Base-by-base conservation (phyloP, 768 basidiomycete genomes). In the Lentinus tigrinus region DNA sequence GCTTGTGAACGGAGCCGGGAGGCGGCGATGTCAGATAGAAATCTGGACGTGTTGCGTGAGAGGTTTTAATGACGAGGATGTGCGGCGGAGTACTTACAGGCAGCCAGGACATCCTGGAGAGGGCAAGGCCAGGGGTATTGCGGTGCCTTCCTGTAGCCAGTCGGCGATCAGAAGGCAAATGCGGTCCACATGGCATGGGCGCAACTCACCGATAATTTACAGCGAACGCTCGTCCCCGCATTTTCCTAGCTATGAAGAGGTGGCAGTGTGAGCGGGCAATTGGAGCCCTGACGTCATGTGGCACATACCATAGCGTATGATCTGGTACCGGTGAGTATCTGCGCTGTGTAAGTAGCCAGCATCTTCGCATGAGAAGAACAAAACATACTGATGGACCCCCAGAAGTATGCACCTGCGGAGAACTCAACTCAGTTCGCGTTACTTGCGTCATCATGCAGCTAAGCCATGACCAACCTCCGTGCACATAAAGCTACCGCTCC, bases 101-200 rank as follows among this genome's bases (percentile, higher is more conserved):
- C 86, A 3, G 91, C 88, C 24, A 92, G 70, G 16, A 87, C 83
- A 64, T 93, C 91, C 58, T 90, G 89, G 0, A 93, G 65, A 1
- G 87, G 82, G 68, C 85, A 86, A 2, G 90, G 91, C 80, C 89
- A 92, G 14, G 91, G 91, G 65, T 90, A 92, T 70, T 93, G 91
- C 1, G 91, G 91, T 0, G 90, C 88, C 67, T 90, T 85, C 43
- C 89, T 85, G 65, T 71, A 72, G 19, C 11, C 28, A 27, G 61
- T 43, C 19, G 31, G 6, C 31, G 11, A 31, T 31, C 31, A 31
- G 7, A 31, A 52, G 23, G 13, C 8, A 47, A 21, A 27, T 42
- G 16, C 21, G 7, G 21, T 23, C 19, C 13, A 19, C n/a, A 27
- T 57, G 46, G 27, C 66, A 47, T n/a, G 21, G 7, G 38, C 26